Evolutionary conservation across 345 rosid species (phyloP), one percentile per base, ranked within the genome.

Genomic region (Geranium brycei): DNA sequence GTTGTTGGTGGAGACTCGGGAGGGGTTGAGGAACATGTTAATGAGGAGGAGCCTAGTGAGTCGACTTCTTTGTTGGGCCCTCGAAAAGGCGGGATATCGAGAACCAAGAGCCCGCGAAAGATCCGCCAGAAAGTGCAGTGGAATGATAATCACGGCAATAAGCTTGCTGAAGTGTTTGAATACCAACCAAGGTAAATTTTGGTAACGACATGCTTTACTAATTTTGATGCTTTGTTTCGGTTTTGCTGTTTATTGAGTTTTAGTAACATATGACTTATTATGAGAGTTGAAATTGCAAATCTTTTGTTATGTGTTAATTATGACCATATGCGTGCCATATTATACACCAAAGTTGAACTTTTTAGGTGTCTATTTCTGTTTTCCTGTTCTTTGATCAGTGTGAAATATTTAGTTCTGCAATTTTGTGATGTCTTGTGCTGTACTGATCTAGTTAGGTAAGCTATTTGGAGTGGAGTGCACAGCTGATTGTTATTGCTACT

Each of bases 61-160:
- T 78, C 83, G 35, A 83, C 77, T 63, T 70, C 88, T 58, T 83
- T 88, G 73, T 79, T 93, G 79, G 88, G 95, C 51, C 88, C 89
- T 0, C 77, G 85, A 74, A 80, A 19, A 64, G 87, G 85, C 72
- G 89, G 83, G 60, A 90, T 88, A 85, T 80, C 86, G 0, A 86
- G 86, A 13, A 47, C 53, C 53, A 47, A 13, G 70, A 83, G 75
- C 35, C 64, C 69, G 7, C 83, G 81, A 28, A 88, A 87, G 77
- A 78, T 71, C 0, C 65, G 70, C 71, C 75, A 91, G 71, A 90
- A 83, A 72, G 99, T 93, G 62, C 89, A 88, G 71, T 93, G 99
- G 99, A 93, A 90, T 62, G 99, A 93, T 40, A 84, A 38, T 58
- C 82, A 82, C 60, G 97, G 99, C 66, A 81, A 91, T 66, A 79